Base-by-base conservation (phyloP, 2,329 filamentous ascomycete genomes). In the Hymenotorrendiella dingleyae region DNA sequence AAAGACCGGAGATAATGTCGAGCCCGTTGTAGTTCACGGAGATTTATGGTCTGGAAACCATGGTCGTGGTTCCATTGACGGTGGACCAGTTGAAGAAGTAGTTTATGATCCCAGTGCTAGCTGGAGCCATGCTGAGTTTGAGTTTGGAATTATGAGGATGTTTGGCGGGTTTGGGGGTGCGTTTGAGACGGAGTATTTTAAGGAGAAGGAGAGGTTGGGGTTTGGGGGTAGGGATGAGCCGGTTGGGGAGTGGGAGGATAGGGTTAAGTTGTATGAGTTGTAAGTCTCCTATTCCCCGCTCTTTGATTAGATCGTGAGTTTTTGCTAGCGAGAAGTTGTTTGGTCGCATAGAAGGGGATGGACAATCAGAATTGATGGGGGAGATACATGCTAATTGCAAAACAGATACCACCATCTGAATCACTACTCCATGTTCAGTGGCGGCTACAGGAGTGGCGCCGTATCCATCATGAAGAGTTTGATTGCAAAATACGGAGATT, bases 11-110 rank as follows among this genome's bases (percentile, higher is more conserved):
- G 73, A 74, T 4, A 67, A 76, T 0, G 72, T 93, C 20, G 69
- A 62, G n/a, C 88, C 90, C 0, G 89, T 93, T 0, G 76, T 94
- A 5, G 71, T 95, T 0, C 91, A 97, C 59, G 91, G 91, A 1
- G 90, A 96, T 66, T 64, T 96, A n/a, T 96, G 91, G 91, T 85
- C 80, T 51, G 91, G 91, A 0, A 96, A 96, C 62, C 79, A 84
- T 37, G 78, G 79, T 9, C 64, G 69, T 3, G 89, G 84, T 0
- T 70, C 69, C 30, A 82, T 94, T 40, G 64, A 52, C 6, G 49
- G 65, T 28, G 70, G 72, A 0, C 72, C 68, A 1, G 65, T 71
- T 0, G 85, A 90, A 52, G 82, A 89, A 51, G 78, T 95, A 1
- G 78, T 94, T 1, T 96, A 81, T 59, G 91, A 96, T 59, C 80